Evolutionary conservation across 148 eudicot genomes (phyloP).

Genomic region (Talinum fruticosum): DNA sequence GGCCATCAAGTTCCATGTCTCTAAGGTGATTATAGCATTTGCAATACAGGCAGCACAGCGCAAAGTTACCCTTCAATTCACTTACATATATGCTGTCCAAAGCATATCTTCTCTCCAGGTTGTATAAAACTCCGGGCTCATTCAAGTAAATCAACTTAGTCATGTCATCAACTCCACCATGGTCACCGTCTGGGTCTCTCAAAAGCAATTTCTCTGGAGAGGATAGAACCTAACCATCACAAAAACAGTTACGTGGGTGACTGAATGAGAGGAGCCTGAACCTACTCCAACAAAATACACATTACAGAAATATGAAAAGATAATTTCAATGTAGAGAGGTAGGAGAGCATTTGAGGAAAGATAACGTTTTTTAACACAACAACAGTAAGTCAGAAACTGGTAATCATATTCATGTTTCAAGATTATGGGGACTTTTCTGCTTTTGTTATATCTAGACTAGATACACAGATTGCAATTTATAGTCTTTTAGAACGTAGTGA

Average conservation of each 20-base stretch:
- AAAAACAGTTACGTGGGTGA: background rate
- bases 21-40: background rate
- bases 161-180: constrained; percentile 99
- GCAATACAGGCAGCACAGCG: background rate
- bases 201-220: constrained; percentile 60
- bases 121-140: constrained; percentile 95
- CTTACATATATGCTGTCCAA: constrained; percentile 93
- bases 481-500: no score
- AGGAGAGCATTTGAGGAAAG: background rate
- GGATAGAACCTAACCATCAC: constrained; percentile 50
- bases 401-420: background rate
- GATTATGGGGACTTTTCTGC: background rate
- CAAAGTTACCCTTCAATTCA: constrained; percentile 6
- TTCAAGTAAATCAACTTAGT: constrained; percentile 91
- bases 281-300: background rate
- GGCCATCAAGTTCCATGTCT: background rate
- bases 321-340: background rate
- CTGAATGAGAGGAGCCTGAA: background rate
- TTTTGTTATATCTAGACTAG: background rate
- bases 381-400: no score
- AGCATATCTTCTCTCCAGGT: constrained; percentile 86
- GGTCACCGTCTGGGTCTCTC: constrained; percentile 87
- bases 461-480: no score
- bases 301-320: background rate
- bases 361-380: no score